These are phyloP conservation scores for Nephelium lappaceum DNA, from an alignment of 345 rosid species.

Conservation along the genomic window DNA sequence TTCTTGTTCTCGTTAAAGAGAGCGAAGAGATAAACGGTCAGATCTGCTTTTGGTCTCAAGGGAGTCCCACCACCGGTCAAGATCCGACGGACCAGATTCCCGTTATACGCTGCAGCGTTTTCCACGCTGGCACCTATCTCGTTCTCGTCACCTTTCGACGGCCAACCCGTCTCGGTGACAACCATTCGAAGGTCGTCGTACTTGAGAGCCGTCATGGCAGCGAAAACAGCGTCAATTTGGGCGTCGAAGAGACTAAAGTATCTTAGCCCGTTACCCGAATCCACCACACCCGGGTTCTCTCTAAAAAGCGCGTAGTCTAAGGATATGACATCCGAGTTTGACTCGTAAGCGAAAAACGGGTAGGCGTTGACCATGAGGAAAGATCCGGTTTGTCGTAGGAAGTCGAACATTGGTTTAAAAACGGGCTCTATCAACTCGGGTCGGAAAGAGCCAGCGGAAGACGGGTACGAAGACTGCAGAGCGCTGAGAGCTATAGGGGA, in stretches of 20 bases:
- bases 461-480: constrained; percentile 77
- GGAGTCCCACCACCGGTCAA: constrained; percentile 93
- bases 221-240: constrained; percentile 95
- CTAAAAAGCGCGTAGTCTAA: constrained; percentile 84
- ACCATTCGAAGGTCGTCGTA: constrained; percentile 68
- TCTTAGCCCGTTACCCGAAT: constrained; percentile 74
- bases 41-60: constrained; percentile 70
- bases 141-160: constrained; percentile 77
- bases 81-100: constrained; percentile 77
- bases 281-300: constrained; percentile 91
- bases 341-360: constrained; percentile 92
- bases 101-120: constrained; percentile 90
- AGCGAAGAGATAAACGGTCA: constrained; percentile 88
- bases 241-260: constrained; percentile 94
- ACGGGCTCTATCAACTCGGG: constrained; percentile 71
- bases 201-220: constrained; percentile 80
- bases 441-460: constrained; percentile 91
- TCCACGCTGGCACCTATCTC: constrained; percentile 70
- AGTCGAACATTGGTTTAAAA: constrained; percentile 75
- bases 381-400: constrained; percentile 90
- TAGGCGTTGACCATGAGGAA: constrained; percentile 89
- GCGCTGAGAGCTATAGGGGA: constrained; percentile 92
- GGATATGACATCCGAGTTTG: constrained; percentile 88
- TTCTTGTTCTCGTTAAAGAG: constrained; percentile 89
- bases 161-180: constrained; percentile 98